Evolutionary conservation across 768 basidiomycete genomes (phyloP).

Genomic region (Kwoniella sp.): DNA sequence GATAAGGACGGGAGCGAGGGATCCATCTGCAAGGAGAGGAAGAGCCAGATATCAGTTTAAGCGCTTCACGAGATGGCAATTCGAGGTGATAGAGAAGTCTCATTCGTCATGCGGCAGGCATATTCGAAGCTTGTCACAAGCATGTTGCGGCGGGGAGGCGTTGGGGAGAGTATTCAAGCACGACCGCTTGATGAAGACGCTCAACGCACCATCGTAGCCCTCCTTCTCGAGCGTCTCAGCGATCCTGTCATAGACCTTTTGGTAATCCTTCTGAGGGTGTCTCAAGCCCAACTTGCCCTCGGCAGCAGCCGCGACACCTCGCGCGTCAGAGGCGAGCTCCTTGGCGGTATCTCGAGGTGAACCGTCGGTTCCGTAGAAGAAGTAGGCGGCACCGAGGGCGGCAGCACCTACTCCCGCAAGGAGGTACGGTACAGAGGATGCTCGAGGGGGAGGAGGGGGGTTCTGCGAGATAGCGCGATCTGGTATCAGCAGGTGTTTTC

Average conservation of each 20-base stretch:
- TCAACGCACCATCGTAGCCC: conserved; percentile 83
- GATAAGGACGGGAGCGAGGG: conserved; percentile 72
- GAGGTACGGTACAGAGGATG: conserved; percentile 57
- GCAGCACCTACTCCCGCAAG: conserved; percentile 66
- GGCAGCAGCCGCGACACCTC: conserved; percentile 66
- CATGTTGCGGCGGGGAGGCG: no score
- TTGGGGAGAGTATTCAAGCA: no score
- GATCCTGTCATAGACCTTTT: conserved; percentile 93
- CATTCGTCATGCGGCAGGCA: no score
- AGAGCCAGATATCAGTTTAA: conserved; percentile 1
- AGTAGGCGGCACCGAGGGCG: conserved; percentile 68
- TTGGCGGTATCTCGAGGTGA: conserved; percentile 62
- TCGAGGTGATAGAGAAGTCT: no score
- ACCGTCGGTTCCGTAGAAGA: conserved; percentile 61
- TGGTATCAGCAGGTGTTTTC: neutral
- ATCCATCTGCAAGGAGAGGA: conserved; percentile 42
- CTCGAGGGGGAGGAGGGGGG: conserved; percentile 45
- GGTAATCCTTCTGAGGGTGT: conserved; percentile 81
- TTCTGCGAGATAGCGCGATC: conserved; percentile 22
- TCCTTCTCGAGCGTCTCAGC: conserved; percentile 71
- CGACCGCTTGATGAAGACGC: no score
- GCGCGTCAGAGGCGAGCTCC: conserved; percentile 65
- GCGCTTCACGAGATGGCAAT: no score
- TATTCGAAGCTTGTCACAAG: no score
- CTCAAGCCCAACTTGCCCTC: conserved; percentile 63